phyloP scores from a whole-genome alignment of 108 stramenopile species.

The Nitzschia palea region DNA sequence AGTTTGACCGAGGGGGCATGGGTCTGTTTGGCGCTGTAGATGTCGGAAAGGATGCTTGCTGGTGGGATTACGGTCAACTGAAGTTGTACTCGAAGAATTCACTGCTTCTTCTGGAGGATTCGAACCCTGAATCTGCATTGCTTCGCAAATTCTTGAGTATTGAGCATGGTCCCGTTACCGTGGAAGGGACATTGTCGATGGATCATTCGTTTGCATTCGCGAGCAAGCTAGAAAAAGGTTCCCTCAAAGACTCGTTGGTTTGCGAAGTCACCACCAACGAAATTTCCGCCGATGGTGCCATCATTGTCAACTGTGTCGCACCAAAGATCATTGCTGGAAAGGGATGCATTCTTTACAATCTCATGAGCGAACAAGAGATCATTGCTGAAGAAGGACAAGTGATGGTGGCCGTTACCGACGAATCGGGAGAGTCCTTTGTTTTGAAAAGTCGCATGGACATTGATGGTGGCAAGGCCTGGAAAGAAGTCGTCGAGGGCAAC shows the following conservation, averaged over 20 bases:
- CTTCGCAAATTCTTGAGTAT: conserved; percentile 85
- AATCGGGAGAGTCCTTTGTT: conserved; percentile 62
- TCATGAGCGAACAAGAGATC: conserved; percentile 82
- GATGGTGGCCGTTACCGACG: conserved; percentile 85
- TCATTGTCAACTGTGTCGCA: conserved; percentile 96
- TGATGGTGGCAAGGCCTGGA: conserved; percentile 92
- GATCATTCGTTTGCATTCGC: conserved; percentile 58
- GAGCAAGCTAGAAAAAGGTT: conserved; percentile 68
- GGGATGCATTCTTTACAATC: conserved; percentile 93
- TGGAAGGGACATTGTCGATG: conserved; percentile 38
- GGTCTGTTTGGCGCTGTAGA: conserved; percentile 97
- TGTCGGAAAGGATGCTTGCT: conserved; percentile 93
- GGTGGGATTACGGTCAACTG: conserved; percentile 99
- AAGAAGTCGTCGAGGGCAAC: conserved; percentile 75
- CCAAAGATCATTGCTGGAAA: conserved; percentile 88
- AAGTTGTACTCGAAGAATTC: conserved; percentile 93
- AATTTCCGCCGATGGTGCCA: conserved; percentile 88
- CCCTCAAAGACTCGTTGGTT: conserved; percentile 73
- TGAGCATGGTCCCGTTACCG: conserved; percentile 50
- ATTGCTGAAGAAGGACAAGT: conserved; percentile 88
- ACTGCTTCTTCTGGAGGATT: conserved; percentile 69
- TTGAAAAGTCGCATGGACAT: conserved; percentile 71
- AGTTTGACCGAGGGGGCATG: conserved; percentile 52
- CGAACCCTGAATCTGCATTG: conserved; percentile 73
- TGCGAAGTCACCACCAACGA: conserved; percentile 70